Evolutionary conservation across 306 rosid genomes (phyloP), one percentile per base, ranked within the genome.

Genomic region (Aeschynomene evenia): DNA sequence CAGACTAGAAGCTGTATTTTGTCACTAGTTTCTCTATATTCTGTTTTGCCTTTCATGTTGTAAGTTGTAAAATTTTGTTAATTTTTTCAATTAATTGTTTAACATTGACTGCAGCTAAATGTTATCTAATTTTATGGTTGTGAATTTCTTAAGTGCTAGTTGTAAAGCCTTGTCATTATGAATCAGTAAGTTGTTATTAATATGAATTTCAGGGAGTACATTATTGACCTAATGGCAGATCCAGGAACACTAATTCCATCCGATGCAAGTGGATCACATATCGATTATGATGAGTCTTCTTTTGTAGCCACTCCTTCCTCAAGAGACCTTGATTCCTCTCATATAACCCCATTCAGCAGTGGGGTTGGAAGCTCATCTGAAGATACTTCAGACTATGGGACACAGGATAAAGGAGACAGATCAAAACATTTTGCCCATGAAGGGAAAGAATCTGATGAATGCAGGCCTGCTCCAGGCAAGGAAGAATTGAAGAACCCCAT

Each of bases 241-340:
- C 99, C 99, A 28, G 99, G 99, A 68, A 83, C 96, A 57, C 97
- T 95, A 52, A 95, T 95, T 87, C 99, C 97, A 70, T 74, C 95
- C 45, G 99, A 95, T 83, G 87, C 84, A 69, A 77, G 87, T 70
- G 92, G 91, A 49, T 86, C 88, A 10, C 96, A 76, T 69, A 56
- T 79, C 37, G 99, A 81, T 59, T 91, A 77, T 26, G 96, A 81
- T 5, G 96, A 83, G 50, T 74, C 96, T 55, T 53, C 83, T 67
- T 85, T 76, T 82, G 67, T 81, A 60, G 87, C 84, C 15, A 87
- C 89, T 78, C 92, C 92, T 68, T 79, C 88, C 53, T 89, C 88
- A 63, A 91, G 96, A 84, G 95, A 95, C 54, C 81, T 84, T 64
- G 96, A 87, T 77, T 91, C 91, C 51, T 87, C 97, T 71, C 89